phyloP scores from a whole-genome alignment of 2,329 filamentous ascomycete genomes.

The Orbilia blumenaviensis region DNA sequence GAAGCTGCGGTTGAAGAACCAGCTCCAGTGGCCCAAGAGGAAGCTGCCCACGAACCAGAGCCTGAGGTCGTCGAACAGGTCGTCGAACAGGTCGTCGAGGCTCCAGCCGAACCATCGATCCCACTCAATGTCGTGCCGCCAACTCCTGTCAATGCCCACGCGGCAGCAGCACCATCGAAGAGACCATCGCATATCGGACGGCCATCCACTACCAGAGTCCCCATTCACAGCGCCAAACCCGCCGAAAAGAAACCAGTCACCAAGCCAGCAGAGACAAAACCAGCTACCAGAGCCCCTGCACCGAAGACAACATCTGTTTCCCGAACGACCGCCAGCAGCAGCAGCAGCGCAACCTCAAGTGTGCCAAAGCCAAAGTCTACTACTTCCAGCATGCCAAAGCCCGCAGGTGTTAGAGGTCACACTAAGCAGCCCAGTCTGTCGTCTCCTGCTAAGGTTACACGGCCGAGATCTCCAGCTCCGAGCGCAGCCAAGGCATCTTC shows the following conservation, averaged over 20 bases:
- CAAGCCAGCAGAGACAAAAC: constrained; percentile 29
- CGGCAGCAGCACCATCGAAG: not conserved
- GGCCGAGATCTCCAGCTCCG: not conserved
- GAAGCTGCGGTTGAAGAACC: not conserved
- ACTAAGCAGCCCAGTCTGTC: constrained; percentile 24
- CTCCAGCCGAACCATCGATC: constrained; percentile 30
- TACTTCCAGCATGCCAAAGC: constrained; percentile 14
- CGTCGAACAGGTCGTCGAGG: constrained; percentile 3
- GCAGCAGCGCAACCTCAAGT: constrained; percentile 7
- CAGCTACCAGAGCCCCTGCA: not conserved
- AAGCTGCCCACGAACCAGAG: constrained; percentile 1
- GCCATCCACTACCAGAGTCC: not conserved
- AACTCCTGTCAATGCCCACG: constrained; percentile 23
- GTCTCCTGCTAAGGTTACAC: constrained; percentile 17
- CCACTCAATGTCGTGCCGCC: constrained; percentile 41
- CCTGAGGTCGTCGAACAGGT: constrained; percentile 22
- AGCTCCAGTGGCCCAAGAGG: not conserved
- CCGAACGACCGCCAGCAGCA: not conserved
- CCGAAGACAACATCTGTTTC: not conserved
- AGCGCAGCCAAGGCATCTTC: not conserved
- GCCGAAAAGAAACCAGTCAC: constrained; percentile 9
- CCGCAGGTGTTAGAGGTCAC: constrained; percentile 11
- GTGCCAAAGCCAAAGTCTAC: constrained; percentile 9
- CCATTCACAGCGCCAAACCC: constrained; percentile 11
- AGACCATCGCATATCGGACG: not conserved